Evolutionary conservation across 2,329 filamentous ascomycete species (phyloP).

Genomic region (Thermothelomyces thermophilus): DNA sequence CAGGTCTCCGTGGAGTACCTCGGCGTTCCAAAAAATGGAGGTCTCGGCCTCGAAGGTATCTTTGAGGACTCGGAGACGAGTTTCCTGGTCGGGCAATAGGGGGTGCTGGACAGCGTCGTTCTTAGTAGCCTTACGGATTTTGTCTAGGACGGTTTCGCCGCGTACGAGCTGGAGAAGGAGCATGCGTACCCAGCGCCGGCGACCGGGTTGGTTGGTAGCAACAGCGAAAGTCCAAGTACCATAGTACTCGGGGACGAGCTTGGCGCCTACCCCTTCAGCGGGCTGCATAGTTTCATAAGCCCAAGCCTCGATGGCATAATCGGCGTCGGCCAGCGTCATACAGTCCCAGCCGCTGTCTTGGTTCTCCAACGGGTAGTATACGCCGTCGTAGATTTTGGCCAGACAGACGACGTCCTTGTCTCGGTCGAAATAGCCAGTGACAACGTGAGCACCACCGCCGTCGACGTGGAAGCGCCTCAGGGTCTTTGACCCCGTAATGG

Average conservation of each 20-base stretch:
- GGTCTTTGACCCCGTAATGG: neutral
- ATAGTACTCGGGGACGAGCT: neutral
- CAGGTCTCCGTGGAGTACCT: neutral
- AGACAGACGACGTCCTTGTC: neutral
- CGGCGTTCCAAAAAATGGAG: conserved; percentile 4
- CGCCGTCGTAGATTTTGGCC: conserved; percentile 9
- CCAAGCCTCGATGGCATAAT: conserved; percentile 1
- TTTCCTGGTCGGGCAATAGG: neutral
- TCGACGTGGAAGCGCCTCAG: neutral
- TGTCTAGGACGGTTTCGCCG: conserved; percentile 4
- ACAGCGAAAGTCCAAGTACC: conserved; percentile 4
- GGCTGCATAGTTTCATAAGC: conserved; percentile 3
- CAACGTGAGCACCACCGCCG: neutral
- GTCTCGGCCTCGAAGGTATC: neutral
- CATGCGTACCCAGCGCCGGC: conserved; percentile 9
- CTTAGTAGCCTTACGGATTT: neutral
- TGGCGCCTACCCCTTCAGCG: neutral
- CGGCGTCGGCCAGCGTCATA: conserved; percentile 3
- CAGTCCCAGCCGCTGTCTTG: neutral
- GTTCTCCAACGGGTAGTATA: neutral
- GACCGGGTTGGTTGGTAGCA: neutral
- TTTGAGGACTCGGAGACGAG: conserved; percentile 1
- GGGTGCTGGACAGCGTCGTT: neutral
- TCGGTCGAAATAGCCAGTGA: conserved; percentile 1
- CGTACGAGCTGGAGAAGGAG: conserved; percentile 9